A percentile compares a stretch with the other conserved stretches of the same genome.
phyloP scores from a whole-genome alignment of 192 early-diverging fungal species.

The Helicostylum pulchrum region DNA sequence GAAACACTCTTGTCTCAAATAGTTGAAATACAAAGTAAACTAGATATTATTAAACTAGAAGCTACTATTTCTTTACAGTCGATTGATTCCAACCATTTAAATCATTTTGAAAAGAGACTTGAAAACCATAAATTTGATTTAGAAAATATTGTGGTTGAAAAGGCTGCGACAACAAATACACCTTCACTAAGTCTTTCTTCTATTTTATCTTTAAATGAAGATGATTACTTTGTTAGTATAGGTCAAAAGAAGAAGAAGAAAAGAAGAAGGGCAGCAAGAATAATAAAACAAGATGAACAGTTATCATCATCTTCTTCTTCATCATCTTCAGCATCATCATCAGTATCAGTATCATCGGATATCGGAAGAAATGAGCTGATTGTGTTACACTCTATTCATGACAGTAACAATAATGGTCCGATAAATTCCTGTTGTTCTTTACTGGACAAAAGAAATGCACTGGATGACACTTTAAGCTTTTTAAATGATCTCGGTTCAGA shows the following conservation, averaged over 20 bases:
- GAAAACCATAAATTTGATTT: neutral
- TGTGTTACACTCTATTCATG: too few relatives aligned
- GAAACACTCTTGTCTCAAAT: neutral
- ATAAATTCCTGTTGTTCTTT: neutral
- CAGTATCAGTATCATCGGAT: too few relatives aligned
- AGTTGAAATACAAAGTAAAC: conserved; percentile 4
- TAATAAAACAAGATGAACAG: too few relatives aligned
- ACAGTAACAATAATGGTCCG: too few relatives aligned
- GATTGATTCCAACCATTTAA: neutral
- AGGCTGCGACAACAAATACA: neutral
- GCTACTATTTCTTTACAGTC: neutral
- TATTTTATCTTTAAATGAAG: neutral
- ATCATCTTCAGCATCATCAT: too few relatives aligned
- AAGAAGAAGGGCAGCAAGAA: too few relatives aligned
- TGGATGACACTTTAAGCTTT: conserved; percentile 21
- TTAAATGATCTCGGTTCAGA: conserved; percentile 9
- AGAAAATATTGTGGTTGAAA: neutral
- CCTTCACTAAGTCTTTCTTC: neutral
- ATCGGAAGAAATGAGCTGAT: too few relatives aligned
- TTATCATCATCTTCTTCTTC: too few relatives aligned
- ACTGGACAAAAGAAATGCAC: conserved; percentile 3
- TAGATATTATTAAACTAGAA: conserved; percentile 11
- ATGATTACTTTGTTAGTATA: neutral
- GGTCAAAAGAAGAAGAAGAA: too few relatives aligned
- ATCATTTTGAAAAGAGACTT: neutral